Percentiles rank a stretch among this genome's conserved stretches.
Conservation (phyloP, 768 basidiomycete species). For the Neoboletus brunneissimus region DNA sequence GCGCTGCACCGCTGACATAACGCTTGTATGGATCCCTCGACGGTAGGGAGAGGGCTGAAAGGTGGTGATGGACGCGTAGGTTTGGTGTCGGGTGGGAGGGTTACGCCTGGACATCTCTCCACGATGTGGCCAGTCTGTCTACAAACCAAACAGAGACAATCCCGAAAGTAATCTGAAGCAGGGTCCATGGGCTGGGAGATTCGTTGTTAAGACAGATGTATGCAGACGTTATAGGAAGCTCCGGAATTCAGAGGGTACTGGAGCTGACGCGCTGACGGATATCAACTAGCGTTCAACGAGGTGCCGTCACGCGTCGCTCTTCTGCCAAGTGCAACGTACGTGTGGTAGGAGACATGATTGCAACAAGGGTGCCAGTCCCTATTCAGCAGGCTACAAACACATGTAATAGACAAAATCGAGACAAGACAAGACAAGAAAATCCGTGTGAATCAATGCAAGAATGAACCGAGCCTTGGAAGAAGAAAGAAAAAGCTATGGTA, state of each 20-base stretch:
- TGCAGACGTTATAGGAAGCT: too few species aligned
- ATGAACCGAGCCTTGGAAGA: conserved; percentile 8
- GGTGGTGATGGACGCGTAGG: background rate
- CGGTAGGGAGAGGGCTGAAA: background rate
- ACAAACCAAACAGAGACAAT: conserved; percentile 14
- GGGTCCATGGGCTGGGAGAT: background rate
- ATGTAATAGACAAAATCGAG: conserved; percentile 12
- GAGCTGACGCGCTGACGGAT: too few species aligned
- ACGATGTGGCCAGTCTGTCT: conserved; percentile 9
- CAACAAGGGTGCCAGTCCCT: conserved; percentile 28
- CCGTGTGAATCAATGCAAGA: conserved; percentile 20
- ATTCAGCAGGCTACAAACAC: conserved; percentile 17
- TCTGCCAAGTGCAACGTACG: background rate
- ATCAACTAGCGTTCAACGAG: background rate
- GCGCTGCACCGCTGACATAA: conserved; percentile 2
- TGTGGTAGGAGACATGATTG: background rate
- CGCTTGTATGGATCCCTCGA: background rate
- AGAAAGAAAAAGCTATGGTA: conserved; percentile 1
- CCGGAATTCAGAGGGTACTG: too few species aligned
- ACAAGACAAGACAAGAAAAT: conserved; percentile 12
- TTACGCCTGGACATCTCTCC: background rate
- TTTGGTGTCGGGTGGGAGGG: background rate
- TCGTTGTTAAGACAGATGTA: background rate
- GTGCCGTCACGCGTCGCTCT: background rate
- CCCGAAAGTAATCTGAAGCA: background rate